Base-by-base conservation (phyloP, 192 early-diverging fungal species). In the Physocladia obscura region DNA sequence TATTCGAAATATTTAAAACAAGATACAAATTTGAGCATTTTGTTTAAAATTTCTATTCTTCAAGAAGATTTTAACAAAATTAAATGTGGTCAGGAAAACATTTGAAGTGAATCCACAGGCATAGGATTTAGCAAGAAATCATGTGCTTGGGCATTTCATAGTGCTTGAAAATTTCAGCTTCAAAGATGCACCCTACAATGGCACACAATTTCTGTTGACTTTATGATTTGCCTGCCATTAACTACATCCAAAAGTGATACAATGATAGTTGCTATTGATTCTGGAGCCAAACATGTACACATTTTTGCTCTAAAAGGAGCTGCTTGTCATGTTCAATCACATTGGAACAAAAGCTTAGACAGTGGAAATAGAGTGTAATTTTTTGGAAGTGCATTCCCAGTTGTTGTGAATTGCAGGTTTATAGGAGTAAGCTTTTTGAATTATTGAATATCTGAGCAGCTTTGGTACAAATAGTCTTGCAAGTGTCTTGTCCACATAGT, bases 321-420 rank as follows among this genome's bases (percentile, higher is more conserved):
- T 47, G 50, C 32, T 67, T 48, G 35, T 50, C 55, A 21, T 30
- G 8, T 27, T 67, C 64, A 34, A n/a, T n/a, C 64, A 67, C 4
- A 29, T 22, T 34, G 24, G 57, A 17, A 58, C 34, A 22, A 58
- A 58, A 36, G 8, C 15, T 32, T 58, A 32, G 30, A 58, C 31
- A 62, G 40, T 62, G 60, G 40, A 44, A 65, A 32, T 65, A 65
- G 29, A 26, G 29, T 13, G 62, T 62, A 17, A 58, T 58, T 34
- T 32, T 8, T 58, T 32, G 22, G 26, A 58, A 17, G 57, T 58
- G 19, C 57, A 17, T 58, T 58, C 57, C 57, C 60, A 62, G 27
- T 62, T 62, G 60, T 62, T 62, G 60, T 62, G 60, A 11, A 62
- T 62, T 3, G 39, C 26, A 13, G 57, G 57, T 13, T 32, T 32